Conservation (phyloP, 345 rosid species). For the Populus euphratica region DNA sequence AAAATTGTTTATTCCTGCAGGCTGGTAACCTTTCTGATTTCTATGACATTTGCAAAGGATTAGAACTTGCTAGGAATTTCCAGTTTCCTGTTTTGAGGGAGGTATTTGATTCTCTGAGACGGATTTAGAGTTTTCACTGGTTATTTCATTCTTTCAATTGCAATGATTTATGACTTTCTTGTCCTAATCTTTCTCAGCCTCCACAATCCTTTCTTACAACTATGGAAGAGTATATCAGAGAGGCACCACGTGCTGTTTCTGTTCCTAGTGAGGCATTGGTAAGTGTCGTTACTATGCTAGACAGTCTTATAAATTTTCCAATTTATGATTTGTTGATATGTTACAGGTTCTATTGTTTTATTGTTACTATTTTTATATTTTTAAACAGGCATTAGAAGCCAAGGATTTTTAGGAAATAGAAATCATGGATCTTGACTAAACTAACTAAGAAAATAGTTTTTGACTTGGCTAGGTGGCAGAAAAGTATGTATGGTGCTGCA, state of each 20-base stretch:
- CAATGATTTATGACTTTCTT: background rate
- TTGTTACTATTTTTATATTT: background rate
- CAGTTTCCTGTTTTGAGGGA: slow-evolving; percentile 93
- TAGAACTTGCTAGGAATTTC: slow-evolving; percentile 97
- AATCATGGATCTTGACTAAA: background rate
- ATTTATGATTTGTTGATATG: background rate
- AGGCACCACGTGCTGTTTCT: slow-evolving; percentile 83
- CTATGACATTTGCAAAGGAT: slow-evolving; percentile 88
- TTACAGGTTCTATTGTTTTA: background rate
- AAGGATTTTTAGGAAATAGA: background rate
- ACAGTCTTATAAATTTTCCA: background rate
- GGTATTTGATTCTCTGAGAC: slow-evolving; percentile 37
- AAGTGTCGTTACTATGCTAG: slow-evolving; percentile 17
- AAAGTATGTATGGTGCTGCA: background rate
- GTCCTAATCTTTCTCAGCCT: slow-evolving; percentile 48
- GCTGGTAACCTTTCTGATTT: slow-evolving; percentile 88
- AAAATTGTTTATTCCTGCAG: slow-evolving; percentile 39
- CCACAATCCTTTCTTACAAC: slow-evolving; percentile 91
- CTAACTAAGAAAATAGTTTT: background rate
- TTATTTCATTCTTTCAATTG: background rate
- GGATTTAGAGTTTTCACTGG: slow-evolving; percentile 7
- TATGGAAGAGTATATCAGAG: slow-evolving; percentile 97
- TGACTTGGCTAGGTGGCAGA: background rate
- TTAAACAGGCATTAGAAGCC: background rate
- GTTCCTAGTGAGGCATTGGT: slow-evolving; percentile 81